Evolutionary conservation across 352 stramenopile genomes (phyloP).

Genomic region (Halophytophthora polymorphica): DNA sequence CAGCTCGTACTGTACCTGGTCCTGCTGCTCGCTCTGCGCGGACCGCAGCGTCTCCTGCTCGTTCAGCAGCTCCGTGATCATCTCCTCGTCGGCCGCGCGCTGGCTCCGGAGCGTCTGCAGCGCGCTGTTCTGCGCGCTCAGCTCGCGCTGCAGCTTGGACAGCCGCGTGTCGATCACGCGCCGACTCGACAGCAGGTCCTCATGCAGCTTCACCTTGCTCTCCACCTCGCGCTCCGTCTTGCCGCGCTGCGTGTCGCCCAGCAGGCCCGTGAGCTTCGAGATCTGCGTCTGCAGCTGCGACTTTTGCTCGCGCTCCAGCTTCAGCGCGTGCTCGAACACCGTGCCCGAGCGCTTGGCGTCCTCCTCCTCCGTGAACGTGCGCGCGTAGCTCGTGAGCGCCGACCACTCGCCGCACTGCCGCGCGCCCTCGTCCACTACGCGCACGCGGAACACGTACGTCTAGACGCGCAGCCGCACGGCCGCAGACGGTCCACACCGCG

Average conservation of each 20-base stretch:
- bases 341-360: slow-evolving; percentile 83
- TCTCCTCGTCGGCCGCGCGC: slow-evolving; percentile 68
- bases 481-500: no score
- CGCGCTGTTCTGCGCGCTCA: slow-evolving; percentile 50
- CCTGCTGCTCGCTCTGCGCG: slow-evolving; percentile 45
- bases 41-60: slow-evolving; percentile 74
- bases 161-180: slow-evolving; percentile 84
- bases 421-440: slow-evolving; percentile 56
- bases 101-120: slow-evolving; percentile 70
- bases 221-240: slow-evolving; percentile 35
- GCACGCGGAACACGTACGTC: slow-evolving; percentile 80
- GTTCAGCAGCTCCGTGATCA: slow-evolving; percentile 82
- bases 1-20: slow-evolving; percentile 50
- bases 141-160: slow-evolving; percentile 63
- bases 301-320: slow-evolving; percentile 79
- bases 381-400: slow-evolving; percentile 57
- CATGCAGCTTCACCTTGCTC: slow-evolving; percentile 54
- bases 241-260: slow-evolving; percentile 33
- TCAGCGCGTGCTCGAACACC: slow-evolving; percentile 82
- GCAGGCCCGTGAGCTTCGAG: slow-evolving; percentile 73
- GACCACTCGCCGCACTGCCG: slow-evolving; percentile 79
- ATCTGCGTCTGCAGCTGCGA: slow-evolving; percentile 68
- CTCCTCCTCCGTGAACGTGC: slow-evolving; percentile 86
- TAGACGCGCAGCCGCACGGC: slow-evolving; percentile 8
- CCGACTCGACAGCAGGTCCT: slow-evolving; percentile 84